Conservation (phyloP, 192 early-diverging fungal species). For the Umbelopsis ramanniana region DNA sequence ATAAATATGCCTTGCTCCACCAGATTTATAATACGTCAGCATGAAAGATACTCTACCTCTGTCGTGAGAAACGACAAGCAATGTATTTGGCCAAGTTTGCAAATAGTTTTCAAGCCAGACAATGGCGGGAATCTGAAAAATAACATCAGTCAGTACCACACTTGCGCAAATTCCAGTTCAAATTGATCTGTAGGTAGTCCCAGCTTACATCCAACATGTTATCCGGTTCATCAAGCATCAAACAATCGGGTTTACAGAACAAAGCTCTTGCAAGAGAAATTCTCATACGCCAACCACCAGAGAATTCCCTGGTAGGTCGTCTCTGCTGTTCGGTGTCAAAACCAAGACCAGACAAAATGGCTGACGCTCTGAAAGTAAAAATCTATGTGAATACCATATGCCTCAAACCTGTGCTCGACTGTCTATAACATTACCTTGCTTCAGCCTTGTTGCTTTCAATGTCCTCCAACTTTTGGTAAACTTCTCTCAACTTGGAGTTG, state of each 20-base stretch:
- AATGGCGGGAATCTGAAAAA: slow-evolving; percentile 83
- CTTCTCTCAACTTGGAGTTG: slow-evolving; percentile 71
- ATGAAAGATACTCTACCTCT: slow-evolving; percentile 51
- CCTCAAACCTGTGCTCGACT: too few relatives aligned
- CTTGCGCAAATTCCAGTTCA: neutral
- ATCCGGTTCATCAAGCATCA: slow-evolving; percentile 91
- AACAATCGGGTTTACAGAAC: slow-evolving; percentile 92
- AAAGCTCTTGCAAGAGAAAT: slow-evolving; percentile 94
- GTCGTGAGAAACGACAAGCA: slow-evolving; percentile 98
- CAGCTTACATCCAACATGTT: slow-evolving; percentile 78
- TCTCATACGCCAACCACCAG: slow-evolving; percentile 99
- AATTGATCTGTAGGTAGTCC: neutral
- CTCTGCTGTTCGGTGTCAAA: slow-evolving; percentile 80
- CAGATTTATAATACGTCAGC: neutral
- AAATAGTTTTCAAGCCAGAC: slow-evolving; percentile 98
- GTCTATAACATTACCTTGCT: slow-evolving; percentile 56
- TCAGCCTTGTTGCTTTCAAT: slow-evolving; percentile 99
- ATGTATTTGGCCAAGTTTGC: slow-evolving; percentile 86
- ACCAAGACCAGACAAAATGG: slow-evolving; percentile 94
- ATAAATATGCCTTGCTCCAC: neutral
- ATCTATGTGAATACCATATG: too few relatives aligned
- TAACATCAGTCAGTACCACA: neutral
- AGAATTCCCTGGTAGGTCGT: slow-evolving; percentile 90
- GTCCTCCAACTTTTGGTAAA: slow-evolving; percentile 86
- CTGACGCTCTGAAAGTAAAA: slow-evolving; percentile 70